These are phyloP conservation scores for Histomonas meleagridis DNA, from an alignment of 208 protist species.

Conservation along the genomic window DNA sequence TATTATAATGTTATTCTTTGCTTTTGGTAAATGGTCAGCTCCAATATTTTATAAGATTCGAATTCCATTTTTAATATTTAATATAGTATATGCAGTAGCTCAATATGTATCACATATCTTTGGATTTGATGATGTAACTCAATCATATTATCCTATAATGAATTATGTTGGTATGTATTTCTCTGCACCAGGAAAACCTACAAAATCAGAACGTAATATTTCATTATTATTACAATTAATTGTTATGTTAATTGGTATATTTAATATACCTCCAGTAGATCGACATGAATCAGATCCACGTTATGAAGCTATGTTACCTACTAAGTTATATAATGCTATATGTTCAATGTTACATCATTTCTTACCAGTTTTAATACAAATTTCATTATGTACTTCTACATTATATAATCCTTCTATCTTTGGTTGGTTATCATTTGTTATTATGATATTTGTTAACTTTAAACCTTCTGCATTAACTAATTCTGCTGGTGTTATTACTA, in stretches of 20 bases:
- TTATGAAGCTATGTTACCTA: neutral
- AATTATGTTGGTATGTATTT: neutral
- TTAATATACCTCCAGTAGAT: neutral
- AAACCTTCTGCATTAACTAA: neutral
- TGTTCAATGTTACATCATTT: neutral
- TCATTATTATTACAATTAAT: neutral
- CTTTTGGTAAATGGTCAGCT: neutral
- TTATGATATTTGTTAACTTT: neutral
- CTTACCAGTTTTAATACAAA: neutral
- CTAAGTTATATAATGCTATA: neutral
- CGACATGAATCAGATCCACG: neutral
- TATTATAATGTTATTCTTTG: neutral
- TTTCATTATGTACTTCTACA: neutral
- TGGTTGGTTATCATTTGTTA: neutral
- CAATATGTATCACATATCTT: neutral
- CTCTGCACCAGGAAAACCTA: neutral
- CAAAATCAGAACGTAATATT: neutral
- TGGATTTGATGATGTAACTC: neutral
- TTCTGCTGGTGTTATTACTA: neutral
- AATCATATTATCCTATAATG: too few species aligned
- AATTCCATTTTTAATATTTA: neutral
- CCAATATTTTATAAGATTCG: neutral
- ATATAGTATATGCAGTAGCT: neutral
- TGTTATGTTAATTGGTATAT: neutral
- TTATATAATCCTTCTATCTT: conserved; percentile 18